Evolutionary conservation across 2,329 filamentous ascomycete genomes (phyloP).

Genomic region (Didymellaceae sp.): DNA sequence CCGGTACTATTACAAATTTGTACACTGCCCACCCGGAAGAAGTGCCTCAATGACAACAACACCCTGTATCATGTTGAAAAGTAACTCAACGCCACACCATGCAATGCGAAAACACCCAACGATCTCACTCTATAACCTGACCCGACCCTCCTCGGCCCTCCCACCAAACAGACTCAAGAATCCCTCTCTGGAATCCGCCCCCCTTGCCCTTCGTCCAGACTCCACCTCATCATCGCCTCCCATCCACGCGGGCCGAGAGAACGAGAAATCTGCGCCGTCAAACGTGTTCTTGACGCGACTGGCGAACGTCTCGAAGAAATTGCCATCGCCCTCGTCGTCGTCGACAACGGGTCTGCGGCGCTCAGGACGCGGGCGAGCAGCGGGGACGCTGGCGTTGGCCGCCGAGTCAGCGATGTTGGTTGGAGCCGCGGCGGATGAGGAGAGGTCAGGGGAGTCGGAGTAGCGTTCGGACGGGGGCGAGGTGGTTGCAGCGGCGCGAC

Average conservation of each 20-base stretch:
- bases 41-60: background rate
- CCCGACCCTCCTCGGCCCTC: constrained; percentile 40
- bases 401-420: constrained; percentile 14
- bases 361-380: constrained; percentile 18
- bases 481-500: constrained; percentile 15
- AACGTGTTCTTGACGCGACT: constrained; percentile 92
- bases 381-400: background rate
- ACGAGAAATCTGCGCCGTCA: constrained; percentile 66
- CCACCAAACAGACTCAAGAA: constrained; percentile 45
- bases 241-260: constrained; percentile 79
- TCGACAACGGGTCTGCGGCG: constrained; percentile 46
- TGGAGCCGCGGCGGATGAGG: constrained; percentile 16
- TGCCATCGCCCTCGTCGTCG: constrained; percentile 72
- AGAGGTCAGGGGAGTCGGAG: constrained; percentile 23
- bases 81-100: background rate
- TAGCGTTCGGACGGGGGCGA: constrained; percentile 34
- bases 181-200: constrained; percentile 23
- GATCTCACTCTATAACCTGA: constrained; percentile 32
- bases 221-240: constrained; percentile 57
- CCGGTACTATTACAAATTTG: no score
- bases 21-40: no score
- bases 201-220: constrained; percentile 14
- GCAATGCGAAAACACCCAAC: constrained; percentile 1
- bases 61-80: background rate
- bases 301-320: constrained; percentile 82